Base-by-base conservation (phyloP, 768 basidiomycete genomes). In the Kwoniella sp. region DNA sequence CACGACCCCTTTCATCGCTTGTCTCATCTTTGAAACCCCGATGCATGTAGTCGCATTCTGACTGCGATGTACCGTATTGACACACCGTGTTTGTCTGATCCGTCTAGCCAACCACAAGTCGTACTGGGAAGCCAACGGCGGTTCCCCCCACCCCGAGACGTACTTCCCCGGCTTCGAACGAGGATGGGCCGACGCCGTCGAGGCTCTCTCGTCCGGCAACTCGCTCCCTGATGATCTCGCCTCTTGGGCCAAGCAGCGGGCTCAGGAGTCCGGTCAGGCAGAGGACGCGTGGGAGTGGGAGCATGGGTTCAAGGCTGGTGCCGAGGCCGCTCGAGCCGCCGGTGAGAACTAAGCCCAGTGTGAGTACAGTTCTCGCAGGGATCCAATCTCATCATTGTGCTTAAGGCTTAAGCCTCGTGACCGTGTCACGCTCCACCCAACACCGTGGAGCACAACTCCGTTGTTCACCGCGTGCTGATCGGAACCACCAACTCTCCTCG, bases 131-230 rank as follows among this genome's bases (percentile, higher is more conserved):
- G 47, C 56, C 22, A 66, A 71, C 61, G 66, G 66, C 37, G 65
- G 65, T 25, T 69, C 61, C 31, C 62, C 64, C 45, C 52, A 63
- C 61, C 71, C 67, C 37, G 65, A 66, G 30, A 54, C 50, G 48
- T 72, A 63, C 62, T 72, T 72, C 68, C 71, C 71, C 31, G 71
- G 71, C 23, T 72, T 66, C 58, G 71, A 72, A 38, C 37, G 60
- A 37, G 71, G 71, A 31, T 72, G 71, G 71, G 58, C 59, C 58
- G 65, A 61, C 37, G 62, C 71, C 47, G 17, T 17, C 26, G 37
- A 37, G 11, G 71, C 61, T n/a, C 62, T 72, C 51, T 55, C 57
- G 13, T 54, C 60, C 26, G 68, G 68, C 31, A 63, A 69, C 53
- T 53, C 37, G 26, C 45, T 67, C 58, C 72, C 72, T n/a, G 67